Base-by-base conservation (phyloP, 2,329 filamentous ascomycete species). In the Chalaropsis ovoidea region DNA sequence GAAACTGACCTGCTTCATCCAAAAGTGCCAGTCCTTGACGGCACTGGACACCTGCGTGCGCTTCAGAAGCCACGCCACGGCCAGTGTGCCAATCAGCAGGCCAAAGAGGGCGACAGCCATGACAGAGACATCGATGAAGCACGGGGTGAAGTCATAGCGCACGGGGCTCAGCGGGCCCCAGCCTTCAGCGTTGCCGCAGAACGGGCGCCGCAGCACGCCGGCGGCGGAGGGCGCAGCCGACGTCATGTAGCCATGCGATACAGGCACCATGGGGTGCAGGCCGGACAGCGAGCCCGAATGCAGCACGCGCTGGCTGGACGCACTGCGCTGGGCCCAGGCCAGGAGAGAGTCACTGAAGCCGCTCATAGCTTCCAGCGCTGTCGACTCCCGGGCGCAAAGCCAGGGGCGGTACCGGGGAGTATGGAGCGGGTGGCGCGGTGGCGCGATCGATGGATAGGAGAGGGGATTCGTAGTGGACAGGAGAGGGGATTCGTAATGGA, bases 141-240 rank as follows among this genome's bases (percentile, higher is more conserved):
- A 99, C 49, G 94, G 93, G 17, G 94, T 97, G 72, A 99, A 91
- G 77, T 99, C 94, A 76, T 90, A 96, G 74, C 93, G 83, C 70
- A 86, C 81, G 43, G 86, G 86, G 76, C 91, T 96, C 73, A 99
- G 74, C 24, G 94, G 94, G 0, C 95, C 95, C 94, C 94, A 99
- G 72, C 94, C 95, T 76, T 97, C 93, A 65, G 81, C 79, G 76
- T 96, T 94, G 74, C 88, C 85, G 77, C 93, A 97, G 75, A 96
- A 79, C 67, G 89, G 85, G 74, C 95, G 88, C 69, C 77, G 77
- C 72, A 79, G 78, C 39, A 74, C 68, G 65, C 74, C 71, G 39
- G 76, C 75, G n/a, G 80, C 76, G 10, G 58, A 54, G 19, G 45
- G 17, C 24, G 65, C 15, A 17, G 42, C 42, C 31, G 66, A 67